Conservation (phyloP, 106 monocot genomes). For the Cymbidium sinense region DNA sequence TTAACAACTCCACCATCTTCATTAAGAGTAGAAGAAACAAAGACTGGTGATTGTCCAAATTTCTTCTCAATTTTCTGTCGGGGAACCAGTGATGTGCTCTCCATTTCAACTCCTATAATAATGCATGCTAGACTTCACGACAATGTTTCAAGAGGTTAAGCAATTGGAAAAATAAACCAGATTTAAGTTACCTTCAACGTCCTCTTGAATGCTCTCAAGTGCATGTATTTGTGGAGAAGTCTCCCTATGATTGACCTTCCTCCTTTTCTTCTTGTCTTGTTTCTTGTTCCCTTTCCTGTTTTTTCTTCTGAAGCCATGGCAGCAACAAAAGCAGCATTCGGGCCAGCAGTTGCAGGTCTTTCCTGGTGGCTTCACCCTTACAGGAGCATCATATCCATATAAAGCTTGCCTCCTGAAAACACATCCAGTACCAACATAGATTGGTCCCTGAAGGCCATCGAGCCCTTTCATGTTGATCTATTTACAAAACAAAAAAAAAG, state of each 20-base stretch:
- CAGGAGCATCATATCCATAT: slow-evolving; percentile 84
- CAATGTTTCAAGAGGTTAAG: not conserved
- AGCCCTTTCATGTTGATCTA: too few relatives aligned
- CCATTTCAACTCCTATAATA: slow-evolving; percentile 21
- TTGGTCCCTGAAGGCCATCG: too few relatives aligned
- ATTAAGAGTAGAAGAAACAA: slow-evolving; percentile 52
- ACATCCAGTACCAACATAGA: too few relatives aligned
- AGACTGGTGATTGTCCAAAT: slow-evolving; percentile 73
- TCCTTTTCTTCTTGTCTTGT: slow-evolving; percentile 18
- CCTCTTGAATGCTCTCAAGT: slow-evolving; percentile 45
- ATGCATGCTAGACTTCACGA: not conserved
- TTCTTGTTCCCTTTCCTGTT: slow-evolving; percentile 33
- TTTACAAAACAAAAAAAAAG: too few relatives aligned
- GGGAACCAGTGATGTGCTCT: slow-evolving; percentile 30
- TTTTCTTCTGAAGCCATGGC: slow-evolving; percentile 36
- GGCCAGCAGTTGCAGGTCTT: slow-evolving; percentile 89
- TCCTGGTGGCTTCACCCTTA: slow-evolving; percentile 41
- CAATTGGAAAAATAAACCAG: not conserved
- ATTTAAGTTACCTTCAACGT: slow-evolving; percentile 27
- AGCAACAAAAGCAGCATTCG: slow-evolving; percentile 56
- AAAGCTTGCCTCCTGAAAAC: too few relatives aligned
- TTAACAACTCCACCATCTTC: slow-evolving; percentile 34
- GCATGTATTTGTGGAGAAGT: slow-evolving; percentile 53
- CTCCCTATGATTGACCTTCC: slow-evolving; percentile 42
- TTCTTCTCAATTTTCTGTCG: slow-evolving; percentile 62